phyloP scores from a whole-genome alignment of 1,284 basidiomycete species.

The Schizophyllum commune region DNA sequence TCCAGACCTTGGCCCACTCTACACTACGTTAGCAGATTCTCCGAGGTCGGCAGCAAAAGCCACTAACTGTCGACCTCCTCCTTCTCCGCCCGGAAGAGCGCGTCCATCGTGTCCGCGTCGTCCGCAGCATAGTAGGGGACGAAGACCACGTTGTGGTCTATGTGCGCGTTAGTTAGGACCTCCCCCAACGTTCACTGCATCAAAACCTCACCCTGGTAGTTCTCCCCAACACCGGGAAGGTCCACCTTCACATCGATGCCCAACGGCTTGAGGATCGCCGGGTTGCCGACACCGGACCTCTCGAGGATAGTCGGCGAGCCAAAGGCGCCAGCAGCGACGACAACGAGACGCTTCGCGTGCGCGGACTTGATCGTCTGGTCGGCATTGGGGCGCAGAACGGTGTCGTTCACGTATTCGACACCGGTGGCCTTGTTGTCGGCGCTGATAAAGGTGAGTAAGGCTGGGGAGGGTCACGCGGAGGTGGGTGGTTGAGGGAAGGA shows the following conservation, averaged over 20 bases:
- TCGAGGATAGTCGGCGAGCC: slow-evolving; percentile 50
- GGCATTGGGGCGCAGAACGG: slow-evolving; percentile 12
- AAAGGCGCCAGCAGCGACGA: slow-evolving; percentile 44
- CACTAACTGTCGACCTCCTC: slow-evolving; percentile 25
- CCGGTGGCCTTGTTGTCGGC: slow-evolving; percentile 25
- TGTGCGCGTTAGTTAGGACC: not conserved
- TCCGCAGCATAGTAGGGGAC: slow-evolving; percentile 29
- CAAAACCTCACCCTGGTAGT: slow-evolving; percentile 34
- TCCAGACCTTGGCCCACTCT: slow-evolving; percentile 38
- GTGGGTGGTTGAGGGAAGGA: not conserved
- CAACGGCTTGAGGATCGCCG: slow-evolving; percentile 30
- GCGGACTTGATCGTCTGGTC: slow-evolving; percentile 16
- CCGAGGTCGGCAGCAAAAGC: slow-evolving; percentile 5
- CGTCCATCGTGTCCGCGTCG: slow-evolving; percentile 36
- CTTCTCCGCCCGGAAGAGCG: slow-evolving; percentile 28
- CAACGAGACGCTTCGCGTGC: slow-evolving; percentile 34
- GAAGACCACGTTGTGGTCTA: slow-evolving; percentile 38
- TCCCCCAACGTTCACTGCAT: too few relatives aligned
- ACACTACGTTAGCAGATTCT: not conserved
- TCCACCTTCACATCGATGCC: slow-evolving; percentile 37
- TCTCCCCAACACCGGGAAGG: slow-evolving; percentile 50
- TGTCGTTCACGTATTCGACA: slow-evolving; percentile 38
- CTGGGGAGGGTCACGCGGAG: too few relatives aligned
- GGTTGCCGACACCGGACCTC: slow-evolving; percentile 37
- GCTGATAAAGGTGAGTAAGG: not conserved